Percentiles rank a stretch among this genome's conserved stretches.
Evolutionary conservation across 768 basidiomycete genomes (phyloP).

Genomic region (Boletus coccyginus): DNA sequence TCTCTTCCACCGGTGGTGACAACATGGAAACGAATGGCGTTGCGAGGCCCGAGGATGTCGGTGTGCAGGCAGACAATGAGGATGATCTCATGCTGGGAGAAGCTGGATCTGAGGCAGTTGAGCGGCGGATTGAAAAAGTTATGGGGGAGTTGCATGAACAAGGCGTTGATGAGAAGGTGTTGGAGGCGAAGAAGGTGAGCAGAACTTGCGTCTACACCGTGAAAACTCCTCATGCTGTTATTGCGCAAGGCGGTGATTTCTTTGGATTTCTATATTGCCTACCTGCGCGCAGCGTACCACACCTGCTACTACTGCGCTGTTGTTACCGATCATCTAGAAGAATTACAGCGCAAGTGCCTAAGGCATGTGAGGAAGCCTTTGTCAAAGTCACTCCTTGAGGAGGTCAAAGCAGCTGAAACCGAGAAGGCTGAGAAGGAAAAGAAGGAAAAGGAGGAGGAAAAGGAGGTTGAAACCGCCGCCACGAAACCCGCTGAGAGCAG

Average conservation of each 20-base stretch:
- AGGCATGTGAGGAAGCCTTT: conserved; percentile 83
- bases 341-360: conserved; percentile 92
- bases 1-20: conserved; percentile 18
- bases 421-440: conserved; percentile 47
- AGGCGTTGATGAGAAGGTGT: conserved; percentile 62
- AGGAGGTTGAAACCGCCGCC: conserved; percentile 34
- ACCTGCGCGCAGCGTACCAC: conserved; percentile 88
- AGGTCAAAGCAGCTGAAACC: conserved; percentile 53
- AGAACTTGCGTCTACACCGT: conserved; percentile 8
- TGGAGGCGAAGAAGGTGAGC: conserved; percentile 70
- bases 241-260: conserved; percentile 64
- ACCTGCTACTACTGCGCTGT: conserved; percentile 98
- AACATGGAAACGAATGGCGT: conserved; percentile 29
- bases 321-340: conserved; percentile 89
- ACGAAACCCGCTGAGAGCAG: conserved; percentile 41
- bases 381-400: conserved; percentile 58
- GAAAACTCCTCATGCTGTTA: conserved; percentile 22
- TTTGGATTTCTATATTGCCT: conserved; percentile 91
- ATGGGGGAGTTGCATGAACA: conserved; percentile 68
- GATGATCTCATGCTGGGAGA: conserved; percentile 56
- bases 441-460: conserved; percentile 43
- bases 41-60: conserved; percentile 30
- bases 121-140: conserved; percentile 76
- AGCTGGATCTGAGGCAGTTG: conserved; percentile 74
- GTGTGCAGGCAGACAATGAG: conserved; percentile 35